Evolutionary conservation across 768 basidiomycete genomes (phyloP), one percentile per base, ranked within the genome.

Genomic region (Hygrophorus pudorinus): DNA sequence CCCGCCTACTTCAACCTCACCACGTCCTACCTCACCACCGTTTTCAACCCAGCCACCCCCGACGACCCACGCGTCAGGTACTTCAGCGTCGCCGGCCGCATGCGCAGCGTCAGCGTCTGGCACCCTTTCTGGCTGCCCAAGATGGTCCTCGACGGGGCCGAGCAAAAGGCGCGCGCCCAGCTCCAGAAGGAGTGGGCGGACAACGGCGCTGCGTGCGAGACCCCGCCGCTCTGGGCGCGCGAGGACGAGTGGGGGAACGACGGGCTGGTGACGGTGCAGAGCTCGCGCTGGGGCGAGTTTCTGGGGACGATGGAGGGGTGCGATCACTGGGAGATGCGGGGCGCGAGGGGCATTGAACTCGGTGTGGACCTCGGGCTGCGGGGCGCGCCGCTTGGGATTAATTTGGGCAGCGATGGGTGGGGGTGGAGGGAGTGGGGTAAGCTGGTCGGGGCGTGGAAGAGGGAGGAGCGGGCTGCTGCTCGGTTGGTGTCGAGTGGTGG

Each of bases 41-140:
- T 78, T 0, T 94, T 94, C 71, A 97, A 85, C 68, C 94, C 79
- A 2, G 62, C 65, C 18, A 89, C 83, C 0, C 91, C 90, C 0
- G 68, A 93, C 52, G 76, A 81, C 50, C 79, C 83, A 1, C 66
- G 67, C 32, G 90, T 98, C 45, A 88, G 85, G 55, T 99, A 99
- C 66, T 96, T 82, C 60, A 89, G 85, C 51, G 79, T 97, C 31
- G 87, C 90, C 0, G 88, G 86, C 1, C 77, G 91, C n/a, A 67
- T 78, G 43, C 64, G 69, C 13, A 62, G 66, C 36, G 70, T 84
- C 50, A 78, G 61, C 60, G 71, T 93, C 27, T 89, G 85, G 81
- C 96, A 98, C 59, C 96, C 96, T 0, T 79, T 99, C 42, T 99
- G 94, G 91, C 71, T 97, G 30, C 90, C 94, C 0, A 96, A 98